Evolutionary conservation across 2,329 filamentous ascomycete species (phyloP).

Genomic region (Penicillium sp.): DNA sequence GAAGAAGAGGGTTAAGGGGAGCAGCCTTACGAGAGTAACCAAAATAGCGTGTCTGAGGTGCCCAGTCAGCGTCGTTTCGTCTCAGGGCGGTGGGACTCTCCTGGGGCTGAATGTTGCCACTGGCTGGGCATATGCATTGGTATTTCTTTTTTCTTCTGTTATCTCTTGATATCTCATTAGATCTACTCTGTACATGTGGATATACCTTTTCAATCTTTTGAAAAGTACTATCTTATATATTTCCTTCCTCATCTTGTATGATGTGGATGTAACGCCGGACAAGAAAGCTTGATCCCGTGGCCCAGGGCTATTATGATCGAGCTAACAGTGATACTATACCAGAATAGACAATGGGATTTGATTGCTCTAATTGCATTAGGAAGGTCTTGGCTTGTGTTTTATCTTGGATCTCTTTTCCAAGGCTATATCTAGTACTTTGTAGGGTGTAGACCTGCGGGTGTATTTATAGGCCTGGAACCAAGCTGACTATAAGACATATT

Average conservation of each 20-base stretch:
- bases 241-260: neutral
- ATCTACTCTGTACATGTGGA: neutral
- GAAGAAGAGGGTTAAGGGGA: constrained; percentile 19
- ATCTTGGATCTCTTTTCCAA: neutral
- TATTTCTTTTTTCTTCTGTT: neutral
- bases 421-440: neutral
- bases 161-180: neutral
- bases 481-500: neutral
- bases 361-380: neutral
- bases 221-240: neutral
- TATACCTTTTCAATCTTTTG: neutral
- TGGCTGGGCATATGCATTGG: neutral
- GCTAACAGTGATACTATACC: neutral
- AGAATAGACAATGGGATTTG: neutral
- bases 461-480: neutral
- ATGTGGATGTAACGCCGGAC: neutral
- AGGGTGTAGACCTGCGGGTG: neutral
- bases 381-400: neutral
- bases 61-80: constrained; percentile 11
- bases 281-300: neutral
- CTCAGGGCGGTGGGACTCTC: constrained; percentile 12
- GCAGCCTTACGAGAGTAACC: constrained; percentile 18
- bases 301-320: neutral
- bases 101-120: constrained; percentile 6
- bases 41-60: constrained; percentile 16